These are phyloP conservation scores for Talaromyces pinophilus DNA, from an alignment of 2,329 filamentous ascomycete genomes.

Conservation along the genomic window DNA sequence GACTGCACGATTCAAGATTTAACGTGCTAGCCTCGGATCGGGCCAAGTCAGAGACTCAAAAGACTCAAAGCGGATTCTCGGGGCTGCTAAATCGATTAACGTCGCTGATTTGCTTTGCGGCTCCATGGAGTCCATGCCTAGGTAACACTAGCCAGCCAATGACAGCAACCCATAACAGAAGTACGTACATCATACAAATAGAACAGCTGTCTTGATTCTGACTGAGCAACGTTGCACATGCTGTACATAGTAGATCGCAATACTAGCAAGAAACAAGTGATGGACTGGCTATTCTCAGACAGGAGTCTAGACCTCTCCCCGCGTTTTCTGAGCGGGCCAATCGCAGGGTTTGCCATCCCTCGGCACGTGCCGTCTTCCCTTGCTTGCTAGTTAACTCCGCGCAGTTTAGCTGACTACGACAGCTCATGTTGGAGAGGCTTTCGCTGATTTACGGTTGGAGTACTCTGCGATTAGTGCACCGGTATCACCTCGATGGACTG, in stretches of 20 bases:
- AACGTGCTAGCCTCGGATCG: not conserved
- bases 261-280: not conserved
- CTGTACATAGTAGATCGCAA: not conserved
- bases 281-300: not conserved
- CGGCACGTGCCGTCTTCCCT: constrained; percentile 2
- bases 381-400: not conserved
- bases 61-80: not conserved
- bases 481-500: too few species aligned
- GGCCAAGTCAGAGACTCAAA: not conserved
- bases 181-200: too few species aligned
- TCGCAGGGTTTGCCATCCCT: not conserved
- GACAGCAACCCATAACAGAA: not conserved
- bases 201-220: not conserved
- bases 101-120: constrained; percentile 1
- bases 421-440: too few species aligned
- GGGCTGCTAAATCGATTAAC: not conserved
- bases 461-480: too few species aligned
- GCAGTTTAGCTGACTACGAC: not conserved
- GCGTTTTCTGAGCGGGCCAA: not conserved
- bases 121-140: not conserved
- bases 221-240: not conserved
- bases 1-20: not conserved
- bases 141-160: not conserved
- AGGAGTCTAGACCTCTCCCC: not conserved
- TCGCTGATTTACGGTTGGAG: too few species aligned